A percentile compares a stretch with the other conserved stretches of the same genome.
Conservation (phyloP, 345 rosid genomes). For the Excoecaria cochinchinensis region DNA sequence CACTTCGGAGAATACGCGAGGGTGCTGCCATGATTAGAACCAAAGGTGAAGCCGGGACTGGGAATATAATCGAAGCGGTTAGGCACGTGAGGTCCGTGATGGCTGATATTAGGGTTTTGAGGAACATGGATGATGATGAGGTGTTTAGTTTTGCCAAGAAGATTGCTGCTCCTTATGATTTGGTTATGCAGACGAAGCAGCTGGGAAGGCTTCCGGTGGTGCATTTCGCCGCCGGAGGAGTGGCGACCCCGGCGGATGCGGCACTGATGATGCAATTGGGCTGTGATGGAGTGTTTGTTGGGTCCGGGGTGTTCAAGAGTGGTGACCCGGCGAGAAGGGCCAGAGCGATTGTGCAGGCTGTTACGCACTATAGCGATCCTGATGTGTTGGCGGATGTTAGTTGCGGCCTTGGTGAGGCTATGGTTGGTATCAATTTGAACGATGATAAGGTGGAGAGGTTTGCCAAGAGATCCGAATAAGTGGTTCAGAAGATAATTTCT, state of each 20-base stretch:
- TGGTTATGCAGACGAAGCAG: constrained; percentile 36
- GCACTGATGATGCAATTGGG: constrained; percentile 36
- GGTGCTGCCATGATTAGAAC: constrained; percentile 88
- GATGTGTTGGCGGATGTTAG: constrained; percentile 31
- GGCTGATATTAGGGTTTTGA: constrained; percentile 58
- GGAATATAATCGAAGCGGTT: constrained; percentile 74
- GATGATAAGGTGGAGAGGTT: constrained; percentile 38
- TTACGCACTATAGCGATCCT: constrained; percentile 32
- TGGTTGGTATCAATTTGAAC: constrained; percentile 36
- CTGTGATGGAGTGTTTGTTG: constrained; percentile 34
- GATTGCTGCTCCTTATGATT: constrained; percentile 33
- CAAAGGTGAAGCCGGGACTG: constrained; percentile 84
- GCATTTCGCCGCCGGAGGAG: constrained; percentile 34
- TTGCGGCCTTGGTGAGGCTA: constrained; percentile 39
- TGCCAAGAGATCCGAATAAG: constrained; percentile 30
- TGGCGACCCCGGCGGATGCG: constrained; percentile 35
- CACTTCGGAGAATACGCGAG: constrained; percentile 66
- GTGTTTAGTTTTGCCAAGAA: constrained; percentile 67
- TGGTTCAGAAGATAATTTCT: neutral
- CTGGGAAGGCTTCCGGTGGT: constrained; percentile 33
- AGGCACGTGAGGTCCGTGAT: constrained; percentile 77
- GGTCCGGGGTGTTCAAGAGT: constrained; percentile 35
- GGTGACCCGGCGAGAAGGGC: constrained; percentile 32
- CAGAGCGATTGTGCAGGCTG: constrained; percentile 34
- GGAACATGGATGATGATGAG: constrained; percentile 79